These are phyloP conservation scores for Dioszegia crocea DNA, from an alignment of 768 basidiomycete species.

Conservation along the genomic window DNA sequence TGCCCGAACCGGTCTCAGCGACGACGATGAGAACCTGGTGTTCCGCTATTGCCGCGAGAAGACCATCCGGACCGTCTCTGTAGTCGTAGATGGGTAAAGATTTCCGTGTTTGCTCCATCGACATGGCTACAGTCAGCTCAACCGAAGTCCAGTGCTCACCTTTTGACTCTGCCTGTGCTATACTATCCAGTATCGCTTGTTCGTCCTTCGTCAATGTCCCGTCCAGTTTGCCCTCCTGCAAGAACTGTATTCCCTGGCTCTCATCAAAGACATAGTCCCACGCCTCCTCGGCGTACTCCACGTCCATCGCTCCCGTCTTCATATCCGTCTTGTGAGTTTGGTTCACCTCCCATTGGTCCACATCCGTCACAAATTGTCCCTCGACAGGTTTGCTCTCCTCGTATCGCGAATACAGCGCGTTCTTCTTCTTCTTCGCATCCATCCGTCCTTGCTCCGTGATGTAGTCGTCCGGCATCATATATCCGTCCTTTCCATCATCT, in stretches of 20 bases:
- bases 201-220: conserved; percentile 76
- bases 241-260: conserved; percentile 91
- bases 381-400: conserved; percentile 69
- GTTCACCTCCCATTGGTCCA: conserved; percentile 94
- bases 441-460: conserved; percentile 98
- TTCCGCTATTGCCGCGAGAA: conserved; percentile 80
- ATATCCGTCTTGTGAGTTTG: conserved; percentile 87
- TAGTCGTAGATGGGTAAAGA: conserved; percentile 86
- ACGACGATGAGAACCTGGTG: conserved; percentile 96
- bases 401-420: conserved; percentile 87
- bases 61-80: conserved; percentile 66
- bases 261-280: conserved; percentile 99
- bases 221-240: conserved; percentile 69
- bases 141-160: conserved; percentile 55
- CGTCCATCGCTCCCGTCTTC: conserved; percentile 87
- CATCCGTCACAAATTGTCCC: conserved; percentile 90
- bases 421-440: conserved; percentile 91
- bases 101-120: conserved; percentile 90
- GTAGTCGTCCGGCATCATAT: conserved; percentile 95
- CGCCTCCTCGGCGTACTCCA: conserved; percentile 69
- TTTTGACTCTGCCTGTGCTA: conserved; percentile 84
- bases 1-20: conserved; percentile 97
- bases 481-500: conserved; percentile 93
- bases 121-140: conserved; percentile 55
- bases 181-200: conserved; percentile 74